These are phyloP conservation scores for Skeletonema marinoi DNA, from an alignment of 108 stramenopile species.

Conservation along the genomic window DNA sequence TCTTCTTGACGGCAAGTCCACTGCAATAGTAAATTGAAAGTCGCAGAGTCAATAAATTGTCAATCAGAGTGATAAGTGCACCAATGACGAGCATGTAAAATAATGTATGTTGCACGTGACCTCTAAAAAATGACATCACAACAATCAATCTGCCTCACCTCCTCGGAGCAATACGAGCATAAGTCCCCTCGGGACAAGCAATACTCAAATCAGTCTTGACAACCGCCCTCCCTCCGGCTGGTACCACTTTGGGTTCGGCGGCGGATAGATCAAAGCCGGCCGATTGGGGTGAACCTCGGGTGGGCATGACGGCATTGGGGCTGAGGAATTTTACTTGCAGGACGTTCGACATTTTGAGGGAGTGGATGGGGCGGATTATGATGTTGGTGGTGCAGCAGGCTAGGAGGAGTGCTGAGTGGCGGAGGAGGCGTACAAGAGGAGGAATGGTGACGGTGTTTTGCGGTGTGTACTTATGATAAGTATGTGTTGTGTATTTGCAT, in stretches of 20 bases:
- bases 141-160: constrained; percentile 16
- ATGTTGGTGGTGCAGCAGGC: no score
- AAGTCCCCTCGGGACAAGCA: constrained; percentile 92
- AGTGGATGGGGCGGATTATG: no score
- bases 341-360: not conserved
- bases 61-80: no score
- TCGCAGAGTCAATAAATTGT: no score
- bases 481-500: no score
- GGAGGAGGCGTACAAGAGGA: no score
- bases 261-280: constrained; percentile 87
- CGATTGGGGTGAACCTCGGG: constrained; percentile 64
- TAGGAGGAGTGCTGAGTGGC: no score
- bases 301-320: constrained; percentile 70
- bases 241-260: constrained; percentile 59
- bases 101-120: no score
- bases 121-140: not conserved
- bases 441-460: no score
- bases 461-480: no score
- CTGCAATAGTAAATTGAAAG: not conserved
- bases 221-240: constrained; percentile 86
- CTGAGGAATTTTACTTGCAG: constrained; percentile 74
- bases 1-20: constrained; percentile 94
- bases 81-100: no score
- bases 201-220: constrained; percentile 94
- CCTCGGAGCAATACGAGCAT: constrained; percentile 93